A percentile compares a stretch with the other conserved stretches of the same genome.
Evolutionary conservation across 352 stramenopile species (phyloP).

Genomic region (Globisporangium parvum): DNA sequence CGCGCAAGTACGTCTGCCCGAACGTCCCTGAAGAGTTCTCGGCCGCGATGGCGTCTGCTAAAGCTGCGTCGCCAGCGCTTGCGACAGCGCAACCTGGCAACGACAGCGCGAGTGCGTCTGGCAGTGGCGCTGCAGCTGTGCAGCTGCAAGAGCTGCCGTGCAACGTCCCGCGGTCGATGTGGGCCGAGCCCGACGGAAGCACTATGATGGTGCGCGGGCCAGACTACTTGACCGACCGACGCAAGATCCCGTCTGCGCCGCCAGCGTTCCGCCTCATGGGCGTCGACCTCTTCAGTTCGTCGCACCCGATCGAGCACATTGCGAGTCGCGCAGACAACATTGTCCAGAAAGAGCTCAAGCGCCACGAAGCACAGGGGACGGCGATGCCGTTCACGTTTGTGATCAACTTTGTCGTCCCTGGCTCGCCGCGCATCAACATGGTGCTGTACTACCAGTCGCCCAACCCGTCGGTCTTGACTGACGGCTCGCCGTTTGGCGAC

Average conservation of each 20-base stretch:
- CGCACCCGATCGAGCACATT: constrained; percentile 53
- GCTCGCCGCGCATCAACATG: constrained; percentile 49
- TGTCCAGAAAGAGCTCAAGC: constrained; percentile 50
- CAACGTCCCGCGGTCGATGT: constrained; percentile 62
- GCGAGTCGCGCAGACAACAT: constrained; percentile 50
- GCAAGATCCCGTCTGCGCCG: constrained; percentile 66
- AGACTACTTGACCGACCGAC: constrained; percentile 60
- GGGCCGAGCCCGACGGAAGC: constrained; percentile 52
- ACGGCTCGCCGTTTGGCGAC: constrained; percentile 58
- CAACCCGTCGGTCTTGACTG: constrained; percentile 38
- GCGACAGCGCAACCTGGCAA: background rate
- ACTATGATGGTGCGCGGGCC: constrained; percentile 67
- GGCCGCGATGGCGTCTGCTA: constrained; percentile 27
- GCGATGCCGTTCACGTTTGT: constrained; percentile 79
- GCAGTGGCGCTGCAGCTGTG: constrained; percentile 1
- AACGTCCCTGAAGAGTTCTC: constrained; percentile 64
- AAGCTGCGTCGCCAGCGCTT: constrained; percentile 2
- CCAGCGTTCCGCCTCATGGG: constrained; percentile 63
- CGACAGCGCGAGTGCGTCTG: background rate
- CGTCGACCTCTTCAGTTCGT: constrained; percentile 57
- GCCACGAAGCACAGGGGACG: constrained; percentile 47
- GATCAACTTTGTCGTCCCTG: constrained; percentile 72
- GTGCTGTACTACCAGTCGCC: constrained; percentile 71
- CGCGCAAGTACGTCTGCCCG: constrained; percentile 64
- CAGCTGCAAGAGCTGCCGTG: constrained; percentile 43